phyloP scores from a whole-genome alignment of 257 asterid genomes.

The Primulina huaijiensis region DNA sequence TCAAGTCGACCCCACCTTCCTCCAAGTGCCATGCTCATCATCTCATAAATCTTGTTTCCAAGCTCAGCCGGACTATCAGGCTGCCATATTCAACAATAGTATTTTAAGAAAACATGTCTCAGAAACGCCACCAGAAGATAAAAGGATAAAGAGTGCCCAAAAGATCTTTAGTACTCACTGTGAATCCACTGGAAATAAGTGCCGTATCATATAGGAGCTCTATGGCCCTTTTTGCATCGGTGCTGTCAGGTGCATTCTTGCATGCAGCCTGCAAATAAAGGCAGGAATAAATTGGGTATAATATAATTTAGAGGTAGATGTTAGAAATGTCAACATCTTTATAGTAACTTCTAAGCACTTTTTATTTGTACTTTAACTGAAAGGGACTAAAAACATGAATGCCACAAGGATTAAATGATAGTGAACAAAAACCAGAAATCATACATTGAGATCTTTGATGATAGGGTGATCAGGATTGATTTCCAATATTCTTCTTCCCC shows the following conservation, averaged over 20 bases:
- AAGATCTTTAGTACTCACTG: conserved; percentile 45
- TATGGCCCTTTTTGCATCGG: conserved; percentile 88
- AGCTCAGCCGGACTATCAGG: conserved; percentile 97
- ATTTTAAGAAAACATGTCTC: neutral
- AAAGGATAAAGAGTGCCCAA: neutral
- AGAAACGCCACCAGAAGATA: neutral
- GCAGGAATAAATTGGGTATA: neutral
- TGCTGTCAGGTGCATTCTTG: conserved; percentile 81
- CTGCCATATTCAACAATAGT: conserved; percentile 36
- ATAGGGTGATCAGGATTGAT: conserved; percentile 95
- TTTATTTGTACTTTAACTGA: neutral
- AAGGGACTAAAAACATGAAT: neutral
- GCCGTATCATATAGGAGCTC: conserved; percentile 89
- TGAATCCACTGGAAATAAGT: conserved; percentile 91
- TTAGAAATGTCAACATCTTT: neutral
- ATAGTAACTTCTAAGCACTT: neutral
- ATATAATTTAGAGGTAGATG: neutral
- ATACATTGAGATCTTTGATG: conserved; percentile 85
- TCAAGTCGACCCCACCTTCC: conserved; percentile 95
- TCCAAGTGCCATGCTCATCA: conserved; percentile 99
- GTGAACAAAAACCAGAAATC: conserved; percentile 19
- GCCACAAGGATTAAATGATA: neutral
- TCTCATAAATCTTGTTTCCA: conserved; percentile 90
- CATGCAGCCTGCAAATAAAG: conserved; percentile 78
- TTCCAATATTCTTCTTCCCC: conserved; percentile 94